Conservation (phyloP, 331 rosid genomes). For the Rosa hybrid region DNA sequence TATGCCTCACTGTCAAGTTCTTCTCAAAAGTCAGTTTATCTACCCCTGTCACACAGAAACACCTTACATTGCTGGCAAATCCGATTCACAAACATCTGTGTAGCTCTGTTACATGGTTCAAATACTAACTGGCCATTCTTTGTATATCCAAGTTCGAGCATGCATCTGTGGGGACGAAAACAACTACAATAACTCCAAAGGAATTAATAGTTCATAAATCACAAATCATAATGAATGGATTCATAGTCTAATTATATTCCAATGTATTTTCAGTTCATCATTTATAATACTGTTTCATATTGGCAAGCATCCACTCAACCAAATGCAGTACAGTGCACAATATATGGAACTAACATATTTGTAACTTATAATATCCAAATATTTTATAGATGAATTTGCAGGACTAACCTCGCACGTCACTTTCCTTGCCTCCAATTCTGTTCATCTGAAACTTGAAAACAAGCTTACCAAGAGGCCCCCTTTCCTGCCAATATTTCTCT, state of each 20-base stretch:
- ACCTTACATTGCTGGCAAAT: background rate
- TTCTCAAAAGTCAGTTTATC: background rate
- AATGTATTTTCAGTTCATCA: background rate
- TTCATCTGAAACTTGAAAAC: constrained; percentile 6
- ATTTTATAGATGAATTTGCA: background rate
- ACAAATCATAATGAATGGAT: background rate
- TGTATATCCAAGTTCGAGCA: background rate
- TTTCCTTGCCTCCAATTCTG: background rate
- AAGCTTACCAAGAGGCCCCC: constrained; percentile 1
- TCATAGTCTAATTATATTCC: background rate
- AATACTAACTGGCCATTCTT: background rate
- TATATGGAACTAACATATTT: background rate
- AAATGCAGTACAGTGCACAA: background rate
- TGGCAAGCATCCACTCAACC: background rate
- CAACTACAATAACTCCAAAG: background rate
- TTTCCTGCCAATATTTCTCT: background rate
- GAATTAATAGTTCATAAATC: background rate
- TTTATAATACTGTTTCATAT: background rate
- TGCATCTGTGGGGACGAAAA: background rate
- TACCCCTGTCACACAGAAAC: background rate
- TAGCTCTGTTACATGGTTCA: background rate
- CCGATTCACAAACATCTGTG: background rate
- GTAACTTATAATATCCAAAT: background rate
- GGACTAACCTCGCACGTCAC: background rate
- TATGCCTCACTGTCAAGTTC: background rate